These are phyloP conservation scores for Sporisorium reilianum DNA, from an alignment of 1,284 basidiomycete genomes.

Conservation along the genomic window DNA sequence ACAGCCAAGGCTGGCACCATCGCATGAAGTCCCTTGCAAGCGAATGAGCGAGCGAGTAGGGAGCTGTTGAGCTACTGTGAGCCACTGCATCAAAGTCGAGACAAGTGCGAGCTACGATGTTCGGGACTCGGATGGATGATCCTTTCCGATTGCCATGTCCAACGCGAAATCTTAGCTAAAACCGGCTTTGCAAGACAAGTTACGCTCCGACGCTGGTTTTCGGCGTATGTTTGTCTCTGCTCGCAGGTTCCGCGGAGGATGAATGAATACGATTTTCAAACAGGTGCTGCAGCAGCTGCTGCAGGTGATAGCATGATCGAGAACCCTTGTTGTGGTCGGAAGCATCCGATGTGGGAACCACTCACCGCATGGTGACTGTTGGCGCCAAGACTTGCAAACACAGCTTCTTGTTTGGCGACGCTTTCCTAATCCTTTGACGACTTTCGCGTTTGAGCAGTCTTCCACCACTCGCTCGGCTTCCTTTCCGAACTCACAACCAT, in stretches of 20 bases:
- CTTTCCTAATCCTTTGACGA: neutral
- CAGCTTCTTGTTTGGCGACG: neutral
- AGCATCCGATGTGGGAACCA: constrained; percentile 6
- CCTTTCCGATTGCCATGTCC: neutral
- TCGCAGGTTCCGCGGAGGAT: neutral
- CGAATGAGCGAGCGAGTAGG: too few relatives aligned
- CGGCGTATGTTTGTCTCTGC: neutral
- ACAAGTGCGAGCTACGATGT: too few relatives aligned
- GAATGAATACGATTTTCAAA: too few relatives aligned
- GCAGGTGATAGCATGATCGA: neutral
- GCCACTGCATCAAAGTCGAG: too few relatives aligned
- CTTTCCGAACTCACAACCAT: neutral
- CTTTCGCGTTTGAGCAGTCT: too few relatives aligned
- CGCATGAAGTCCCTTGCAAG: too few relatives aligned
- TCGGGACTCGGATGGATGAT: neutral
- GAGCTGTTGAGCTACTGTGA: neutral
- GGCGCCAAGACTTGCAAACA: constrained; percentile 15
- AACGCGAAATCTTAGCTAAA: neutral
- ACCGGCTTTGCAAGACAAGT: neutral
- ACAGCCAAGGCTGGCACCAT: too few relatives aligned
- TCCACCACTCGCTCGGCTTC: neutral
- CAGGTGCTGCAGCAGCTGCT: too few relatives aligned
- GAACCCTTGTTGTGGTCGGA: constrained; percentile 6
- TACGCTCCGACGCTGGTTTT: neutral
- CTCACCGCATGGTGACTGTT: neutral